Evolutionary conservation across 208 protist species (phyloP), one percentile per base, ranked within the genome.

Genomic region (Leptomonas pyrrhocoris): DNA sequence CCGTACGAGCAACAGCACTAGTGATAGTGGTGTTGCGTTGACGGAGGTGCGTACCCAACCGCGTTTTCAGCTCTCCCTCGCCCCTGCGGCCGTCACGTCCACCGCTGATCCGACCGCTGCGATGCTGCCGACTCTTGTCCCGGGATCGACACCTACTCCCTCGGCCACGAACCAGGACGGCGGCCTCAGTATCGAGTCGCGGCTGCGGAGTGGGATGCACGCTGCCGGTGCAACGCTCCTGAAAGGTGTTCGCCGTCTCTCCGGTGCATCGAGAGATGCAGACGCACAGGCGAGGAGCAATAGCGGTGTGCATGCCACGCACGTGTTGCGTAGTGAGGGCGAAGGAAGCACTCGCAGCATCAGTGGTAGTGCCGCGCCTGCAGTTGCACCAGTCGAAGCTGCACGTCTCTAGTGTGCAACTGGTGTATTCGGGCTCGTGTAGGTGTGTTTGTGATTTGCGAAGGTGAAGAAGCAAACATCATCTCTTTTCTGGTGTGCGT

Each of bases 141-240:
- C 38, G 9, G 30, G 42, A 4, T 51, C 56, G 0, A 27, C 63
- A 0, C 11, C 36, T 0, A 53, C 60, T 21, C 19, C 46, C 8
- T 77, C 72, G 9, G 64, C 72, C 57, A 68, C 72, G 15, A 77
- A 56, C 43, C 63, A 57, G 25, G 72, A 77, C 43, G 64, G 57
- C 23, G 72, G 72, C 13, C 23, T 31, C 0, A 77, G 72, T 31
- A 23, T 77, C 18, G 72, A 77, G 59, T 77, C 72, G 25, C 63
- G 50, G 27, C 57, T 77, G 42, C 40, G 72, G 25, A 53, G 31
- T 45, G 65, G 72, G n/a, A 30, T 61, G 56, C 56, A 72, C 27
- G 31, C 23, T 4, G 40, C 27, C 19, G 27, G 7, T 2, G 12
- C 23, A 15, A 16, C 50, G 25, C 31, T 77, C 21, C 15, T 51